Conservation (phyloP, 331 rosid genomes). For the Phaseolus coccineus region DNA sequence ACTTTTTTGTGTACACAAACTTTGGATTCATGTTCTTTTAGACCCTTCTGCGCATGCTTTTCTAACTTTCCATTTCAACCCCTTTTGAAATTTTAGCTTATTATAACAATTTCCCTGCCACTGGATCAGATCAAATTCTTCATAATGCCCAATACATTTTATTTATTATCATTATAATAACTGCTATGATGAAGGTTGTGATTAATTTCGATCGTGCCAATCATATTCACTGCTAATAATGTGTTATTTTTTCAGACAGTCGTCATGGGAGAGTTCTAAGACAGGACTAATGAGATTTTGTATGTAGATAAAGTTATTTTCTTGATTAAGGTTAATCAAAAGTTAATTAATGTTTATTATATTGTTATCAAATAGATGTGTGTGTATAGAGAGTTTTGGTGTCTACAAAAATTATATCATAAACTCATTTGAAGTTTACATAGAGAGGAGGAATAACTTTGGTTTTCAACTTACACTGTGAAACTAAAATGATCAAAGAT, state of each 20-base stretch:
- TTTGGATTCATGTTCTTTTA: constrained; percentile 43
- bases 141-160: constrained; percentile 2
- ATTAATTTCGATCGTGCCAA: constrained; percentile 21
- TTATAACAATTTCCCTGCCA: not conserved
- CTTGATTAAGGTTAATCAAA: not conserved
- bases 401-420: too few species aligned
- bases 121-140: constrained; percentile 42
- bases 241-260: not conserved
- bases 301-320: not conserved
- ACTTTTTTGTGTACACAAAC: constrained; percentile 44
- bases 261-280: not conserved
- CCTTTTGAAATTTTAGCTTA: not conserved
- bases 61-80: constrained; percentile 49
- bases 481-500: too few species aligned
- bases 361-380: not conserved
- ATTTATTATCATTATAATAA: too few species aligned
- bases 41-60: constrained; percentile 51
- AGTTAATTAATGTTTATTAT: too few species aligned
- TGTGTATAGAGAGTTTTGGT: not conserved
- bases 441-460: too few species aligned
- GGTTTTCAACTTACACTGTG: too few species aligned
- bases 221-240: not conserved
- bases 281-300: not conserved
- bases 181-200: not conserved
- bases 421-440: too few species aligned